Evolutionary conservation across 1,139 yeast genomes (phyloP).

Genomic region (Debaryomyces nepalensis): DNA sequence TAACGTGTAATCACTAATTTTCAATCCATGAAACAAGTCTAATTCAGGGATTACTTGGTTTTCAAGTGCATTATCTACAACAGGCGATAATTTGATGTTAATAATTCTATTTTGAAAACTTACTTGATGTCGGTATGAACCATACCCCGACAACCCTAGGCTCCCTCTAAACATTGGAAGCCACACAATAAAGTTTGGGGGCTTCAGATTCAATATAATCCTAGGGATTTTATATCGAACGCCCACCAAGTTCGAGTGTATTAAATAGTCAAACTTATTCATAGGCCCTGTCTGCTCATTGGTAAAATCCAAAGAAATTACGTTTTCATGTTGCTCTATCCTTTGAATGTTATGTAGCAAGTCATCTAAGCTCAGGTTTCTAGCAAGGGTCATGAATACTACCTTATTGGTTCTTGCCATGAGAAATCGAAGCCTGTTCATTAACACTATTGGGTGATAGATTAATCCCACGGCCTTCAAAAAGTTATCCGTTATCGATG

Average conservation of each 20-base stretch:
- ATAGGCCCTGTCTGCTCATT: not conserved
- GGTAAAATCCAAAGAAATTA: constrained; percentile 6
- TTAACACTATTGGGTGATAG: constrained; percentile 22
- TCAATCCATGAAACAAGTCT: constrained; percentile 23
- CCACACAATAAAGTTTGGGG: constrained; percentile 24
- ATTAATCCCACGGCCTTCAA: constrained; percentile 17
- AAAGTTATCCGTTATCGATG: not conserved
- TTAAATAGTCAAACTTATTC: constrained; percentile 11
- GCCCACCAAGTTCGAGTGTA: constrained; percentile 19
- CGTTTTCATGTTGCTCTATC: constrained; percentile 4
- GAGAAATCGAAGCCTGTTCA: constrained; percentile 15
- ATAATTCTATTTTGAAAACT: constrained; percentile 1
- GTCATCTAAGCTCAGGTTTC: not conserved
- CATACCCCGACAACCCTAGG: constrained; percentile 6
- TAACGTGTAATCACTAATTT: constrained; percentile 19
- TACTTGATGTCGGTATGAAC: not conserved
- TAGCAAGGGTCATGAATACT: constrained; percentile 11
- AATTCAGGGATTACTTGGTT: constrained; percentile 17
- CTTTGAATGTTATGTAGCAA: not conserved
- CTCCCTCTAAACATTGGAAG: constrained; percentile 24
- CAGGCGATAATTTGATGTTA: constrained; percentile 11
- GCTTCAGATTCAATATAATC: constrained; percentile 5
- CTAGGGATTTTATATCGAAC: constrained; percentile 7
- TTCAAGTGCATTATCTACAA: constrained; percentile 13
- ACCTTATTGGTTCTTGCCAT: constrained; percentile 17